These are phyloP conservation scores for Dryadomyces sulphureus DNA, from an alignment of 2,329 filamentous ascomycete genomes.

Conservation along the genomic window DNA sequence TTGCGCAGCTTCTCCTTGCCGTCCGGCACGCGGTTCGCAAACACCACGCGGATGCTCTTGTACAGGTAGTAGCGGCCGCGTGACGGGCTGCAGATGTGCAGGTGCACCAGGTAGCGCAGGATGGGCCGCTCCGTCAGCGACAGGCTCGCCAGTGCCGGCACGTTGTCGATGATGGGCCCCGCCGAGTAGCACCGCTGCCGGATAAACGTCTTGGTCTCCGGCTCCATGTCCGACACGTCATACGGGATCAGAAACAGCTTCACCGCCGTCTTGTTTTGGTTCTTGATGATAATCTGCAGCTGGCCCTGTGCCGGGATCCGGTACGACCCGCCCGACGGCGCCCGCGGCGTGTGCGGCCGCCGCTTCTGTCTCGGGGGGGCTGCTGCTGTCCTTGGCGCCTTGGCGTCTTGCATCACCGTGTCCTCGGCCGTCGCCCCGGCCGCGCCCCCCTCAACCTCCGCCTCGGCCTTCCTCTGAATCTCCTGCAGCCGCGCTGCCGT, in stretches of 20 bases:
- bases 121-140: conserved; percentile 43
- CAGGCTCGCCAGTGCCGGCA: conserved; percentile 19
- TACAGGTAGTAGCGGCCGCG: conserved; percentile 80
- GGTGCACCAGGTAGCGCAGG: conserved; percentile 76
- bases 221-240: conserved; percentile 80
- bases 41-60: conserved; percentile 84
- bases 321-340: conserved; percentile 77
- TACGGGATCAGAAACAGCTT: conserved; percentile 93
- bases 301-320: conserved; percentile 89
- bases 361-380: conserved; percentile 28
- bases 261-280: conserved; percentile 94
- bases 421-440: conserved; percentile 2
- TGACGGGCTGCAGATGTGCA: conserved; percentile 82
- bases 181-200: conserved; percentile 86
- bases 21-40: conserved; percentile 90
- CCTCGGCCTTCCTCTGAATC: neutral
- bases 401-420: conserved; percentile 8
- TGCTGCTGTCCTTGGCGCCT: conserved; percentile 1
- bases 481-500: conserved; percentile 10
- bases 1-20: conserved; percentile 86
- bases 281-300: conserved; percentile 93
- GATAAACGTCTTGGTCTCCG: conserved; percentile 90
- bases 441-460: neutral
- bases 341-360: conserved; percentile 33
- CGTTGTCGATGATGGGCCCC: conserved; percentile 60